Percentiles rank a stretch among this genome's conserved stretches.
phyloP scores from a whole-genome alignment of 805 yeast genomes.

The Pichia kluyveri region DNA sequence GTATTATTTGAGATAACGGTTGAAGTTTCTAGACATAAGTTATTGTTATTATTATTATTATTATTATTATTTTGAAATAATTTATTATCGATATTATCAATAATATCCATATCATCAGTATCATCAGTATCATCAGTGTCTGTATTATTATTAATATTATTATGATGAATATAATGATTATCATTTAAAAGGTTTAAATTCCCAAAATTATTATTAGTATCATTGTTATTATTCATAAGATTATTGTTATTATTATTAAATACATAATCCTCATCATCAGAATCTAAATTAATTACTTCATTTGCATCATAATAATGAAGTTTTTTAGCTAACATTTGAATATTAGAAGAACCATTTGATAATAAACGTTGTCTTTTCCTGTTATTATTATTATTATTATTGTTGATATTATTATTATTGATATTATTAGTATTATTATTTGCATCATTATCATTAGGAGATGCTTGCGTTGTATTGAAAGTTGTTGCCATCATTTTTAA shows the following conservation, averaged over 20 bases:
- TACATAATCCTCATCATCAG: slow-evolving; percentile 31
- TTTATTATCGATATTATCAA: neutral
- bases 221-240: neutral
- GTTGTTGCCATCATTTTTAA: slow-evolving; percentile 1
- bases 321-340: slow-evolving; percentile 8
- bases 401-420: neutral
- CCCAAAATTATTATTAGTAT: too few species aligned
- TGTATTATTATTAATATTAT: neutral
- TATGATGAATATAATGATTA: slow-evolving; percentile 9
- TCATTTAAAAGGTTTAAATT: slow-evolving; percentile 1
- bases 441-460: neutral
- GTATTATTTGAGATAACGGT: neutral
- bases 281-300: slow-evolving; percentile 31
- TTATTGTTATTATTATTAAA: slow-evolving; percentile 14
- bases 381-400: neutral
- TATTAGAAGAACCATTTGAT: slow-evolving; percentile 8
- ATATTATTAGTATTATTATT: neutral
- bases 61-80: neutral
- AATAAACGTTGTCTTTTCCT: slow-evolving; percentile 7
- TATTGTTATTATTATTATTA: neutral
- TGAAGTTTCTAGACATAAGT: too few species aligned
- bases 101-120: neutral
- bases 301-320: slow-evolving; percentile 4
- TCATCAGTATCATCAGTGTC: neutral
- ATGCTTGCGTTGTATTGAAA: neutral